Conservation (phyloP, 768 basidiomycete species). For the Crucibulum laeve region DNA sequence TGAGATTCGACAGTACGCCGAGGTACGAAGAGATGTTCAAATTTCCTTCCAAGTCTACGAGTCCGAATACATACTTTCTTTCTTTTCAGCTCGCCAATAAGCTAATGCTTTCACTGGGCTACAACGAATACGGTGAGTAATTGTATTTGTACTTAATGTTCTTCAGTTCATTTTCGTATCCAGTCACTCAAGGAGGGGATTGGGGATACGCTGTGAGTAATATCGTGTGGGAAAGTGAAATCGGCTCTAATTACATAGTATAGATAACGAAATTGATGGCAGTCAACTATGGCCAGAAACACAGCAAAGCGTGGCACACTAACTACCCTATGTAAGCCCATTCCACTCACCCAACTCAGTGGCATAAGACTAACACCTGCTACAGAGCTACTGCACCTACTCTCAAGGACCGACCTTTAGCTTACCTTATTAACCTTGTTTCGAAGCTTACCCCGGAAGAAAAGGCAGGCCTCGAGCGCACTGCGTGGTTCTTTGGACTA, state of each 20-base stretch:
- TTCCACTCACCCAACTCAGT: not conserved
- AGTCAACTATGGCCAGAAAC: slow-evolving; percentile 22
- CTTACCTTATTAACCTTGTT: slow-evolving; percentile 20
- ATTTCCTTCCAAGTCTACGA: not conserved
- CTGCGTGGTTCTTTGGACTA: slow-evolving; percentile 19
- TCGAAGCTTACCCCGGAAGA: slow-evolving; percentile 25
- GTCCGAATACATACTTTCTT: not conserved
- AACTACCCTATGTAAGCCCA: slow-evolving; percentile 37
- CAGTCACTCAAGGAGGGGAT: slow-evolving; percentile 47
- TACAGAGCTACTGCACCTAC: slow-evolving; percentile 15
- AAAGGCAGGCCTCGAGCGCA: slow-evolving; percentile 24
- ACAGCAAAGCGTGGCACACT: slow-evolving; percentile 49
- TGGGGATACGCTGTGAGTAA: slow-evolving; percentile 36
- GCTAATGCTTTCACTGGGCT: slow-evolving; percentile 46
- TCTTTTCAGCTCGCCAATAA: slow-evolving; percentile 26
- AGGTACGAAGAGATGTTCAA: slow-evolving; percentile 25
- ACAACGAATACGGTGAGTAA: slow-evolving; percentile 38
- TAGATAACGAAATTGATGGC: slow-evolving; percentile 24
- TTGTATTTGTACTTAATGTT: not conserved
- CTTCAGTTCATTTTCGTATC: not conserved
- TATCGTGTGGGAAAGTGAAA: no score
- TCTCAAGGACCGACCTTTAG: slow-evolving; percentile 16
- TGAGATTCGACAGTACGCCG: slow-evolving; percentile 9
- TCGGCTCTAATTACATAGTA: no score
- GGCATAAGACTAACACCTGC: not conserved